A percentile compares a stretch with the other conserved stretches of the same genome.
Evolutionary conservation across 345 rosid genomes (phyloP).

Genomic region (Aethionema arabicum): DNA sequence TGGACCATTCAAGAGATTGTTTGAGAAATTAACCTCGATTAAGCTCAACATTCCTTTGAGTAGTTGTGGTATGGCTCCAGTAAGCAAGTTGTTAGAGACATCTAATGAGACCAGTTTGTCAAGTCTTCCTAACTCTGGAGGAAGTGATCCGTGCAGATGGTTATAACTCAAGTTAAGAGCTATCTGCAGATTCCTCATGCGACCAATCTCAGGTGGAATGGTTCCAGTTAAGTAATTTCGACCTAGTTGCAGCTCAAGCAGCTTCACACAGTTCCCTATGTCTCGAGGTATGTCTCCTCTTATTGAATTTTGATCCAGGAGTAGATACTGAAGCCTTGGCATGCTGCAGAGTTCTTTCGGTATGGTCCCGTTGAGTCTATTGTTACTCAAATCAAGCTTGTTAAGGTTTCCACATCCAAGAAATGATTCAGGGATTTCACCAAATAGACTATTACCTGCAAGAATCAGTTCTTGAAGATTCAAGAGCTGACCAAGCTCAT

Average conservation of each 20-base stretch:
- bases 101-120: constrained; percentile 87
- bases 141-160: constrained; percentile 76
- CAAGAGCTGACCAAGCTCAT: constrained; percentile 65
- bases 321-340: constrained; percentile 65
- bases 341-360: constrained; percentile 61
- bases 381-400: constrained; percentile 78
- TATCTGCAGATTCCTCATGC: constrained; percentile 66
- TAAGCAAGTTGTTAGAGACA: constrained; percentile 78
- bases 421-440: constrained; percentile 74
- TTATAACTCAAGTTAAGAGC: constrained; percentile 81
- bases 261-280: constrained; percentile 65
- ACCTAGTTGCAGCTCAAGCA: constrained; percentile 62
- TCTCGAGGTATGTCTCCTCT: constrained; percentile 78
- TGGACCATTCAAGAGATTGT: constrained; percentile 69
- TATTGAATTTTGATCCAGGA: constrained; percentile 65
- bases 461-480: constrained; percentile 92
- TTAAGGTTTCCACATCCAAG: constrained; percentile 80
- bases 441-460: constrained; percentile 70
- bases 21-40: constrained; percentile 87
- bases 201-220: constrained; percentile 71
- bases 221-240: constrained; percentile 78
- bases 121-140: constrained; percentile 71
- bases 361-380: constrained; percentile 75
- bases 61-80: constrained; percentile 68
- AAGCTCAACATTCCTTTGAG: constrained; percentile 85